Base-by-base conservation (phyloP, 225 moss, liverwort and hornwort genomes). In the Bryoerythrophyllum caledonicum region DNA sequence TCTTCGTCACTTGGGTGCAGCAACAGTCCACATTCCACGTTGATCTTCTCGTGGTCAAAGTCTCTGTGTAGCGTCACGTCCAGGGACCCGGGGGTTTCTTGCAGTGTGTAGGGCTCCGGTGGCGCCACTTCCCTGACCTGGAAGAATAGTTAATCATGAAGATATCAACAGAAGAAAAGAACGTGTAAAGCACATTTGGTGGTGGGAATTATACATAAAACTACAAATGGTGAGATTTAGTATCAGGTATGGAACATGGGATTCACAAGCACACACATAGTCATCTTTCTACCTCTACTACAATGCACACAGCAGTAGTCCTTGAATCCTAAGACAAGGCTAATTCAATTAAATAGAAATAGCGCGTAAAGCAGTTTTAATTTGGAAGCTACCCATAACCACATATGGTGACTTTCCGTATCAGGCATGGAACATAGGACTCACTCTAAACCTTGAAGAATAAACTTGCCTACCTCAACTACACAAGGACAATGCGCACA, bases 91-190 rank as follows among this genome's bases (percentile, higher is more conserved):
- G 53, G 66, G 21, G 59, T 76, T 38, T 71, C 60, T 30, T 21
- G 65, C 48, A 81, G 71, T 35, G 11, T 13, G 52, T 76, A 76
- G 52, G 76, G 81, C 51, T 76, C 76, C 11, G 81, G 81, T 76
- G 60, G 76, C 60, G 56, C 30, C 2, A 81, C 52, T 40, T 72
- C 59, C 52, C 40, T 41, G 16, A 20, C 51, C 76, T 81, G 75
- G 63, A 65, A n/a, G 57, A 24, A 53, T n/a, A n/a, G n/a, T n/a
- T n/a, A 20, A 66, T 66, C 25, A 11, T 32, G 20, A 48, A 17
- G 48, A 48, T 48, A 48, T 17, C 4, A 5, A 49, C 1, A 16
- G 48, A 17, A 17, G 16, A 16, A 44, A 19, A 24, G 25, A 61
- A 49, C 20, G 27, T 60, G 27, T 23, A 38, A 25, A 68, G 60